Conservation (phyloP, 495 filamentous ascomycete species). For the Mycothermus thermophilus region DNA sequence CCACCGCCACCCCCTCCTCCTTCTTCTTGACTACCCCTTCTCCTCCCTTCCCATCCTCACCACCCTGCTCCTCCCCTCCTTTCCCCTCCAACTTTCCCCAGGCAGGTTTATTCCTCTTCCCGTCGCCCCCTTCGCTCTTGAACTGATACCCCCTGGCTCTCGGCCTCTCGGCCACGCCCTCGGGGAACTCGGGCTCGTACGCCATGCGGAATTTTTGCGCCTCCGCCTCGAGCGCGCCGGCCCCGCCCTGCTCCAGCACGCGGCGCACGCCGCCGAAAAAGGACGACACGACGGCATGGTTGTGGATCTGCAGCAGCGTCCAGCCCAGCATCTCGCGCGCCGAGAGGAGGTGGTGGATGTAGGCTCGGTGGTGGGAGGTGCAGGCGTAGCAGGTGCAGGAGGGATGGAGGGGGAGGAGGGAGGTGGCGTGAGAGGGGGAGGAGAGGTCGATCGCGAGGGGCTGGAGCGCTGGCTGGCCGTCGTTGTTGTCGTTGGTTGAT, state of each 20-base stretch:
- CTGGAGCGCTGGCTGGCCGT: conserved; percentile 1
- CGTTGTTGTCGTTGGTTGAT: neutral
- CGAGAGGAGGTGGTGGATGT: conserved; percentile 67
- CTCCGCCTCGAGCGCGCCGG: conserved; percentile 50
- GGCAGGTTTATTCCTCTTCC: conserved; percentile 51
- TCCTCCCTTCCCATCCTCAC: conserved; percentile 31
- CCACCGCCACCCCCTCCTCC: neutral
- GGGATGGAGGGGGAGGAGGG: conserved; percentile 41
- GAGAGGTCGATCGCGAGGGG: conserved; percentile 71
- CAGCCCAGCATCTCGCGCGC: conserved; percentile 95
- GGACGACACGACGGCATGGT: conserved; percentile 50
- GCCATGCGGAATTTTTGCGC: conserved; percentile 37
- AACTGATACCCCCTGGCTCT: conserved; percentile 77
- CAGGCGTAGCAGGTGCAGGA: conserved; percentile 76
- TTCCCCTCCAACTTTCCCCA: conserved; percentile 36
- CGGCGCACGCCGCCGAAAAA: conserved; percentile 63
- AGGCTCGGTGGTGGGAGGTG: conserved; percentile 70
- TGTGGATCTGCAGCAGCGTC: conserved; percentile 86
- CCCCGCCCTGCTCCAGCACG: conserved; percentile 34
- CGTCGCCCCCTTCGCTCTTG: conserved; percentile 49
- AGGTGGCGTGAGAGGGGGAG: conserved; percentile 39
- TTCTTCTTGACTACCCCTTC: neutral
- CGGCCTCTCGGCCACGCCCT: conserved; percentile 62
- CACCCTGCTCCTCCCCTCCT: conserved; percentile 10
- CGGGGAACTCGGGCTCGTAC: conserved; percentile 58